Evolutionary conservation across 306 rosid genomes (phyloP), one percentile per base, ranked within the genome.

Genomic region (Vigna nakashimae): DNA sequence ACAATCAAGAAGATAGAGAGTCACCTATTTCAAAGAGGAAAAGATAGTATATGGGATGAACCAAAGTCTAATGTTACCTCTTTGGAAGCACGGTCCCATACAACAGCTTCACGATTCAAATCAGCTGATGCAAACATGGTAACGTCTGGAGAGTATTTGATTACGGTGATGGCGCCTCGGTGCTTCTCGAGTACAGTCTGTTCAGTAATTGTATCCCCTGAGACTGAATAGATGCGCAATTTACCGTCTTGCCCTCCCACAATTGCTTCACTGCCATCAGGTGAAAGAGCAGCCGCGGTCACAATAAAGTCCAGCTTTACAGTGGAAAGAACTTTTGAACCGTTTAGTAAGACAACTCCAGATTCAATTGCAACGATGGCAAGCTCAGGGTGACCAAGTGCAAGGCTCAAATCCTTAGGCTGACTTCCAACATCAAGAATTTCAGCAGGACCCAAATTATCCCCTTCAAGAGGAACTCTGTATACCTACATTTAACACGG

Each of bases 51-150:
- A 38, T 69, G 24, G 68, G 73, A 66, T 17, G 73, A 71, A 80
- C 64, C 40, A 26, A 34, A 40, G 74, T 83, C 55, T 82, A 50
- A 51, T 51, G 64, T 79, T 89, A 92, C 99, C 97, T 96, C 98
- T 75, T 81, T 81, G 57, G 97, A 77, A 55, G 13, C 86, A 78
- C 83, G 74, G 82, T 92, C 97, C 99, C 99, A 96, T 42, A 96
- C 88, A 64, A 90, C 86, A 86, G 98, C 99, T 90, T 96, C 99
- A 51, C 99, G 93, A 88, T 96, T 96, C 83, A 91, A 63, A 85
- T 96, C 99, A 71, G 88, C 99, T 48, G 99, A 96, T 34, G 96
- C 99, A 86, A 96, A 89, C 99, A 91, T 92, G 63, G 99, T 82
- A 81, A 96, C 80, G 60, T 92, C 93, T 11, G 99, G 98, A 78